Percentiles rank a stretch among this genome's conserved stretches.
Evolutionary conservation across 2,329 filamentous ascomycete genomes (phyloP).

Genomic region (Nemania serpens): DNA sequence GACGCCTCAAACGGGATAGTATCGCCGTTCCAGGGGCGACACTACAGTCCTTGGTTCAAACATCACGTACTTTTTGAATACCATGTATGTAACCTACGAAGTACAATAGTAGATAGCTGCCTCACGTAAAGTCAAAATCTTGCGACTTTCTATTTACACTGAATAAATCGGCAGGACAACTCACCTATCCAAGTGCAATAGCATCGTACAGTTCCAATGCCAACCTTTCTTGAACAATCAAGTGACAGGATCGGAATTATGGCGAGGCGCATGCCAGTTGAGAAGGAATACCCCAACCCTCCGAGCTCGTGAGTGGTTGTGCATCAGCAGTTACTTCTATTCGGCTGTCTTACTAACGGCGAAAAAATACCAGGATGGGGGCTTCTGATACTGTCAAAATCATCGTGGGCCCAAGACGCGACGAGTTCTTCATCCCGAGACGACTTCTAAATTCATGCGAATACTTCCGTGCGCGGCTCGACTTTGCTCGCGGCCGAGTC

Average conservation of each 20-base stretch:
- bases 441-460: constrained; percentile 38
- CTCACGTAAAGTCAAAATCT: not conserved
- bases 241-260: constrained; percentile 24
- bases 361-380: constrained; percentile 27
- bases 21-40: constrained; percentile 5
- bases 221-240: not conserved
- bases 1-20: constrained; percentile 16
- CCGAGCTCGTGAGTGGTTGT: constrained; percentile 31
- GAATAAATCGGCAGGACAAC: not conserved
- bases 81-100: not conserved
- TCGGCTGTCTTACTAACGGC: constrained; percentile 3
- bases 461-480: constrained; percentile 39
- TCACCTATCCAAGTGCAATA: not conserved
- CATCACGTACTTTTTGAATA: too few relatives aligned
- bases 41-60: not conserved
- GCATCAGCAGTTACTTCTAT: not conserved
- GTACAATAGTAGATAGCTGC: not conserved
- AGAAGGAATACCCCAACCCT: constrained; percentile 25
- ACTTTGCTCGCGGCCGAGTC: constrained; percentile 32
- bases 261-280: constrained; percentile 26
- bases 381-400: constrained; percentile 38
- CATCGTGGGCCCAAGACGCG: constrained; percentile 38
- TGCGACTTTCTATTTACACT: not conserved
- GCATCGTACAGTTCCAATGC: constrained; percentile 1
- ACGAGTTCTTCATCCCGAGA: constrained; percentile 40